Evolutionary conservation across 768 basidiomycete genomes (phyloP), one percentile per base, ranked within the genome.

Genomic region (Chalciporus pseudorubinellus): DNA sequence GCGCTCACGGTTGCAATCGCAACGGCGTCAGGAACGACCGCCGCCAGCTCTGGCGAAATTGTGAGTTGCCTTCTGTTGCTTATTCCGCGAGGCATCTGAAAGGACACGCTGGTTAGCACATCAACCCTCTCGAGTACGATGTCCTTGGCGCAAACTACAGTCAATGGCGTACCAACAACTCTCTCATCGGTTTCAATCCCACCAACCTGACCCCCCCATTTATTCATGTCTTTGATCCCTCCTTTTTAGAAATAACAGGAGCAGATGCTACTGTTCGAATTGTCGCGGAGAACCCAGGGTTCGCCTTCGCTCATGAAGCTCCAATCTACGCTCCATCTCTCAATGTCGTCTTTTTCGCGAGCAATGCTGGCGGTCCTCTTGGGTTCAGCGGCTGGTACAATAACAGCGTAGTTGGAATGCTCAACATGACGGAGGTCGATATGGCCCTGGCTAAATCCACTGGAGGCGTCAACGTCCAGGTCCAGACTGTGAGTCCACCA

Each of bases 281-380:
- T 48, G 77, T 91, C 44, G 81, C 85, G 1, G 75, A 78, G 12
- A 83, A 83, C 55, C 74, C 76, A 10, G 77, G 74, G 4, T 84
- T 83, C 64, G 83, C 83, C 7, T 83, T 88, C 53, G 86, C 86
- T 11, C 87, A 89, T 62, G 89, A 91, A 68, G 87, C 85, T 9
- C 85, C 85, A 0, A 70, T 89, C 1, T 87, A 81, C 67, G 70
- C 79, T 38, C 67, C 80, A 7, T 74, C 71, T 22, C 83, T 81
- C 13, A 78, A 88, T 61, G 81, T 84, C 55, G 71, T 91, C 2
- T 83, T 81, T 70, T 89, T 89, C 59, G 76, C 80, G 7, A 83
- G 82, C 65, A 87, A 84, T 58, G 82, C 80, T 50, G 85, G 87
- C 18, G 85, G 84, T 4, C 55, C 78, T 24, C 72, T 85, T 3